Conservation (phyloP, 2,329 filamentous ascomycete species). For the Didymella arachidicola region DNA sequence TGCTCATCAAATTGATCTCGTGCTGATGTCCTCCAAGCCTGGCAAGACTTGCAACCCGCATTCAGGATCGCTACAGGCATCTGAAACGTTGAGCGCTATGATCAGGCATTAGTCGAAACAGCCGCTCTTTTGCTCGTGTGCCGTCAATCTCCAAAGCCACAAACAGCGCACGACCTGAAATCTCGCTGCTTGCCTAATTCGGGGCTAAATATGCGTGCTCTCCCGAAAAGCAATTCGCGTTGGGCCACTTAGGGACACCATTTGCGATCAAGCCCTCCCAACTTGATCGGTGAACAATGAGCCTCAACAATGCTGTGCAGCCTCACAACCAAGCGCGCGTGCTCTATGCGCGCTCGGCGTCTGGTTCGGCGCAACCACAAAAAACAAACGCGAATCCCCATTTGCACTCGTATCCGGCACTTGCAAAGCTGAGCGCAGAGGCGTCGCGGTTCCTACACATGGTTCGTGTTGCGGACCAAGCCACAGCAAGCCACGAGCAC, state of each 20-base stretch:
- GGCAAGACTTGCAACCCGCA: conserved; percentile 17
- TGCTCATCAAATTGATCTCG: conserved; percentile 1
- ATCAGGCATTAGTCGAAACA: conserved; percentile 21
- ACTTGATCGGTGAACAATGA: background rate
- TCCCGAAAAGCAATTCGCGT: conserved; percentile 3
- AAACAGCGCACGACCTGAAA: conserved; percentile 5
- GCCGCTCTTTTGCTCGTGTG: conserved; percentile 19
- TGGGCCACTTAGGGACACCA: background rate
- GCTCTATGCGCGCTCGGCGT: background rate
- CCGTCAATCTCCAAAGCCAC: conserved; percentile 16
- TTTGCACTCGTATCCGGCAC: background rate
- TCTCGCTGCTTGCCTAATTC: conserved; percentile 12
- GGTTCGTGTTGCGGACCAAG: conserved; percentile 12
- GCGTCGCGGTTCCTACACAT: background rate
- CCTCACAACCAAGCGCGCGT: background rate
- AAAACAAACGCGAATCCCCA: background rate
- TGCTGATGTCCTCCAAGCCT: conserved; percentile 4
- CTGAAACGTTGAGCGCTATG: conserved; percentile 16
- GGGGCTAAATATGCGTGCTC: conserved; percentile 5
- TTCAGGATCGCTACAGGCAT: conserved; percentile 20
- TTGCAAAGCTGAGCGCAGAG: conserved; percentile 1
- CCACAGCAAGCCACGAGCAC: background rate
- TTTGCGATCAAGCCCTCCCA: background rate
- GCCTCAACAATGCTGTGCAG: background rate
- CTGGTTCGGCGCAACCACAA: background rate